Base-by-base conservation (phyloP, 179 eudicot species). In the Monotropa hypopitys region DNA sequence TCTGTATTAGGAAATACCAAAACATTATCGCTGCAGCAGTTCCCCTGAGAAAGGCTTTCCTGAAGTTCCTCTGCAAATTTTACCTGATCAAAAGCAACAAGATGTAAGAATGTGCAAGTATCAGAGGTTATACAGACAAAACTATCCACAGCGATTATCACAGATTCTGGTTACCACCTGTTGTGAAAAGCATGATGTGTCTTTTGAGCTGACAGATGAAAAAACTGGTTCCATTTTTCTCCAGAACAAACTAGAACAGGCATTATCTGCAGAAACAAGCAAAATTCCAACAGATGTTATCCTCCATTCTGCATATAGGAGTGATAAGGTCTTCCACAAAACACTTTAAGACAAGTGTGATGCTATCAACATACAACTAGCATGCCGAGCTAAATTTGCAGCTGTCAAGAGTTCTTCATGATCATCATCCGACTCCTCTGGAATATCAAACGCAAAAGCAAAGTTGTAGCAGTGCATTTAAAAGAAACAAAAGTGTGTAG, bases 351-450 rank as follows among this genome's bases (percentile, higher is more conserved):
- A 33, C 75, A 45, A 79, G 46, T 33, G 57, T 13, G 63, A 46
- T 66, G 66, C 30, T 32, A n/a, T 78, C 72, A 75, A 79, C 92
- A 72, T 88, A 94, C 98, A 50, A 67, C 84, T 88, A 70, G 93
- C 88, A 84, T 76, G 83, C 80, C 87, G 83, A 80, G 98, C 97
- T 57, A 84, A 84, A 75, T 86, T 85, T 42, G 93, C 98, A 70
- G 97, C 92, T 67, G 84, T 79, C 70, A 88, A 70, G 77, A 92
- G 89, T 75, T 94, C 98, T 77, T 94, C 98, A 40, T 79, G 93
- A 62, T 92, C 98, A 83, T 94, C 97, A 70, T 92, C 94, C 54
- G 94, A 94, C 88, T 92, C 93, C 68, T 91, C 97, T 94, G 82
- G 76, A 85, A 54, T 21, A 68, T 5, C 9, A 9, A 32, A 20